These are phyloP conservation scores for Paecilomyces sp. DNA, from an alignment of 2,329 filamentous ascomycete species.

Conservation along the genomic window DNA sequence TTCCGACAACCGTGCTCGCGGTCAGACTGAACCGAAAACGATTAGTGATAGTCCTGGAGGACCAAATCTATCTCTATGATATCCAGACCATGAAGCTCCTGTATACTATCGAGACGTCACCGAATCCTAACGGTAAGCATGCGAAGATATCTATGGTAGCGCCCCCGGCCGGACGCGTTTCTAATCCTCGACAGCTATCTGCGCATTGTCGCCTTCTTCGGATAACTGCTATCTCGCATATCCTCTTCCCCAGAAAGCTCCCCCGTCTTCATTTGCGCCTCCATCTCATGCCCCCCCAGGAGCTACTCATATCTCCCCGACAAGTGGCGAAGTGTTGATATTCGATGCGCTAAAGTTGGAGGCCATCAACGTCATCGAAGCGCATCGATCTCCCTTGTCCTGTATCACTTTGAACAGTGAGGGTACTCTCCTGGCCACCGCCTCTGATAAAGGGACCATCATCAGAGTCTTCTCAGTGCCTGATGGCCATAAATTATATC, in stretches of 20 bases:
- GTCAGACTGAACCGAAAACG: conserved; percentile 92
- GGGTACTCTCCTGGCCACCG: conserved; percentile 83
- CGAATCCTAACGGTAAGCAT: conserved; percentile 66
- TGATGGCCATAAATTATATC: conserved; percentile 84
- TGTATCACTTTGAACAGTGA: conserved; percentile 89
- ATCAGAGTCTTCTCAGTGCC: conserved; percentile 94
- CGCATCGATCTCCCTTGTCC: conserved; percentile 84
- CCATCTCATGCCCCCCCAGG: conserved; percentile 78
- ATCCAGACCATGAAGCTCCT: conserved; percentile 97
- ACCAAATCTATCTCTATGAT: conserved; percentile 96
- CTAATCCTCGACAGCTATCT: conserved; percentile 57
- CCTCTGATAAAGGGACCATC: conserved; percentile 95
- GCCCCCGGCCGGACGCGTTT: neutral
- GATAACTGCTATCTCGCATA: conserved; percentile 96
- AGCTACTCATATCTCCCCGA: conserved; percentile 69
- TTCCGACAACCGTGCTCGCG: conserved; percentile 90
- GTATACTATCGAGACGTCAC: conserved; percentile 86
- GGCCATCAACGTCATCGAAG: conserved; percentile 90
- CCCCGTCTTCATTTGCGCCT: conserved; percentile 44
- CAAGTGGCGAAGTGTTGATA: conserved; percentile 84
- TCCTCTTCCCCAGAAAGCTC: conserved; percentile 65
- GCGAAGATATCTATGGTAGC: neutral
- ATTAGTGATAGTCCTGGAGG: conserved; percentile 85
- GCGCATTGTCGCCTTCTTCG: conserved; percentile 85
- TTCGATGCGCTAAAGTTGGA: conserved; percentile 87